Evolutionary conservation across 2,329 filamentous ascomycete genomes (phyloP), one percentile per base, ranked within the genome.

Genomic region (Dichotomopilus funicola): DNA sequence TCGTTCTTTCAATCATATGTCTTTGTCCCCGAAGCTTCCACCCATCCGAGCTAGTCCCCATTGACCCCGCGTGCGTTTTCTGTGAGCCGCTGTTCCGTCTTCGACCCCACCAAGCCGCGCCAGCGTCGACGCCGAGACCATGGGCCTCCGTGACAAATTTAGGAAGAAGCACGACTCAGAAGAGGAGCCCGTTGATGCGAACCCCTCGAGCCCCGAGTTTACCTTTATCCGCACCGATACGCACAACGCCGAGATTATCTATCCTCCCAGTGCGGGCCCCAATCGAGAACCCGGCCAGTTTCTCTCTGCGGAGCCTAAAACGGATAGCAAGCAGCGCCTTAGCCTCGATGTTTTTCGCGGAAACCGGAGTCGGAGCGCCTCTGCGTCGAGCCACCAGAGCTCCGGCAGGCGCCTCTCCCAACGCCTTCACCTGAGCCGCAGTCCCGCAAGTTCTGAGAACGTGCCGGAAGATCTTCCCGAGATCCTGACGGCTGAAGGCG

Each of bases 221-320:
- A 89, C 80, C 60, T 90, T 96, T 73, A 79, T 94, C 66, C 86
- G 91, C 59, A 87, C 89, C 61, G 92, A 95, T 67, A 96, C 91
- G 1, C 73, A 84, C 61, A 84, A 86, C 1, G 81, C 91, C 68
- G 90, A 96, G 70, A 75, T 87, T 62, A 89, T 96, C 68, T 77
- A 83, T 54, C 88, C 89, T 9, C 87, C 90, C 60, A 64, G 66
- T 37, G 55, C 49, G 47, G 50, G 50, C 38, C 58, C 38, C 19
- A 54, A 47, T 11, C 55, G 61, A 54, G 57, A 61, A 13, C 61
- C 59, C 40, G 63, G 65, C 54, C 53, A 53, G 33, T 62, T 61
- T 62, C 64, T 68, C 48, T 62, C 57, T 2, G 55, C 62, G 54
- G 56, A 61, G 46, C 59, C 59, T 41, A 56, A 56, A 48, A 38